These are phyloP conservation scores for Coemansia sp. DNA, from an alignment of 192 early-diverging fungal genomes.

Conservation along the genomic window DNA sequence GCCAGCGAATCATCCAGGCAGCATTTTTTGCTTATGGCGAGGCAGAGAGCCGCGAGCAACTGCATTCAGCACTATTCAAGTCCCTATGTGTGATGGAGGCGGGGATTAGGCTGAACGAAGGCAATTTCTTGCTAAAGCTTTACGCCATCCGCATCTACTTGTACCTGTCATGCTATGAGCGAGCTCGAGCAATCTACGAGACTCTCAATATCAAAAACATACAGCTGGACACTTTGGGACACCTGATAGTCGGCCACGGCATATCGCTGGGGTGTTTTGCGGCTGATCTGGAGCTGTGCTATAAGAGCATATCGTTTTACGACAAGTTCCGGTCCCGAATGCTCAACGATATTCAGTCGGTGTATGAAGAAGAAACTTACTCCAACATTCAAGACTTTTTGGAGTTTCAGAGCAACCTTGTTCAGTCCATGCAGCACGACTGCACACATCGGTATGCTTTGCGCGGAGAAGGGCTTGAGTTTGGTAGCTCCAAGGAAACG, in stretches of 20 bases:
- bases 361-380: constrained; percentile 79
- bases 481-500: constrained; percentile 52
- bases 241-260: constrained; percentile 40
- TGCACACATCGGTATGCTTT: constrained; percentile 64
- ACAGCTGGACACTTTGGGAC: constrained; percentile 85
- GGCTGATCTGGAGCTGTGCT: constrained; percentile 56
- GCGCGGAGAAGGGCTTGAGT: constrained; percentile 61
- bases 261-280: constrained; percentile 29
- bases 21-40: constrained; percentile 27
- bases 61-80: constrained; percentile 30
- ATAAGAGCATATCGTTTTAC: constrained; percentile 72
- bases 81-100: constrained; percentile 69
- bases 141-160: constrained; percentile 81
- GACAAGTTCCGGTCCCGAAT: constrained; percentile 74
- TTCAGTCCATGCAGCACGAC: constrained; percentile 71
- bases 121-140: constrained; percentile 85
- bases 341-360: constrained; percentile 82
- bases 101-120: constrained; percentile 69
- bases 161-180: constrained; percentile 61
- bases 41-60: not conserved
- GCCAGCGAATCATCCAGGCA: constrained; percentile 40
- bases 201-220: constrained; percentile 87
- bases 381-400: constrained; percentile 90
- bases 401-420: constrained; percentile 70
- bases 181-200: constrained; percentile 60